Evolutionary conservation across 768 basidiomycete genomes (phyloP).

Genomic region (Auricularia cornea): DNA sequence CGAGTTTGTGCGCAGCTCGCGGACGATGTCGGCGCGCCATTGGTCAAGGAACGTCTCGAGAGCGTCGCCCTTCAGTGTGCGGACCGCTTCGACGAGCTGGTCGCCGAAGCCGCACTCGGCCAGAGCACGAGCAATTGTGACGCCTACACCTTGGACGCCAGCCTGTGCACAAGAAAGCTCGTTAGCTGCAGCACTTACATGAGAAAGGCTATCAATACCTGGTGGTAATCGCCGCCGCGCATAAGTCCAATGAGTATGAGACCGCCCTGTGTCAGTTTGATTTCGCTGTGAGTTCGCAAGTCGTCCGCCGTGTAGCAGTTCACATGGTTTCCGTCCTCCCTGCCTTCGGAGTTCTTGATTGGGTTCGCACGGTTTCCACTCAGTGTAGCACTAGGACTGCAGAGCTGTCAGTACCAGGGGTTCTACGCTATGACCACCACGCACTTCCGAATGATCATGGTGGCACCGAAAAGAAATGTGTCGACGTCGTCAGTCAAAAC

Average conservation of each 20-base stretch:
- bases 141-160: slow-evolving; percentile 60
- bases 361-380: slow-evolving; percentile 63
- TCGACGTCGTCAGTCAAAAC: slow-evolving; percentile 92
- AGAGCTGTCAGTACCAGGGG: neutral
- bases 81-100: slow-evolving; percentile 51
- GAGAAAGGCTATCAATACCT: too few species aligned
- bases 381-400: slow-evolving; percentile 60
- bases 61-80: slow-evolving; percentile 33
- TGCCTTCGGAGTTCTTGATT: slow-evolving; percentile 54
- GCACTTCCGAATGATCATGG: slow-evolving; percentile 76
- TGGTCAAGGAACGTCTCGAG: slow-evolving; percentile 46
- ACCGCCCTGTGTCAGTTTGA: slow-evolving; percentile 52
- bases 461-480: slow-evolving; percentile 83
- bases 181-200: neutral
- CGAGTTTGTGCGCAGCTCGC: slow-evolving; percentile 59
- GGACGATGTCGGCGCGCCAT: slow-evolving; percentile 56
- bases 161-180: slow-evolving; percentile 8
- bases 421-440: neutral
- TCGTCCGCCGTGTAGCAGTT: slow-evolving; percentile 30
- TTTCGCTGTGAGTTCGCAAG: slow-evolving; percentile 37
- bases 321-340: slow-evolving; percentile 65
- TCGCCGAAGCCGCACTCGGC: slow-evolving; percentile 79
- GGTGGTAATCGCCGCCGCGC: slow-evolving; percentile 86
- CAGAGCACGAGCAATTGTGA: slow-evolving; percentile 64
- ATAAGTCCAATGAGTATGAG: slow-evolving; percentile 77